These are phyloP conservation scores for Dalechampia spathulata DNA, from an alignment of 441 rosid genomes.

Conservation along the genomic window DNA sequence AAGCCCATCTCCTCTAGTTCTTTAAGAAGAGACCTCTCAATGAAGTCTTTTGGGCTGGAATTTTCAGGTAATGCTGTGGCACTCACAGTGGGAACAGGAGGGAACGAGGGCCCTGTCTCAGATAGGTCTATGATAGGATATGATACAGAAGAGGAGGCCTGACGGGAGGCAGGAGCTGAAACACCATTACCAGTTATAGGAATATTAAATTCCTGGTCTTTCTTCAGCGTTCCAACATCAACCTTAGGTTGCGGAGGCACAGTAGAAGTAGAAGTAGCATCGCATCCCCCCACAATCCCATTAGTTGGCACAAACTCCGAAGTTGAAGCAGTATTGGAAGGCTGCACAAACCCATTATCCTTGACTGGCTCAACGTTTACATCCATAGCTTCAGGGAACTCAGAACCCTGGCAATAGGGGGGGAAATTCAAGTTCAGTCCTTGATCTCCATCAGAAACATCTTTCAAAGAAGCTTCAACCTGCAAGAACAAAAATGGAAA, in stretches of 20 bases:
- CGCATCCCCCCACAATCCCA: too few species aligned
- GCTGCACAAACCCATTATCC: constrained; percentile 23
- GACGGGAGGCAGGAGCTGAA: constrained; percentile 22
- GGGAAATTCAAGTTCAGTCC: constrained; percentile 72
- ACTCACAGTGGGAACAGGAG: background rate
- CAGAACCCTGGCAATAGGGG: constrained; percentile 35
- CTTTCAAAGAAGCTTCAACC: constrained; percentile 57
- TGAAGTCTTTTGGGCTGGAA: constrained; percentile 11
- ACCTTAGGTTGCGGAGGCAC: constrained; percentile 19
- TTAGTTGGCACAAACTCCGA: constrained; percentile 15
- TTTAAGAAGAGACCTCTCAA: constrained; percentile 62
- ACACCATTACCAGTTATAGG: constrained; percentile 31
- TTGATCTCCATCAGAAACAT: constrained; percentile 20
- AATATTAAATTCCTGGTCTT: constrained; percentile 33
- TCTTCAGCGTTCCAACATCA: constrained; percentile 26
- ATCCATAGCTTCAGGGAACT: constrained; percentile 24
- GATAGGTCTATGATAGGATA: constrained; percentile 37
- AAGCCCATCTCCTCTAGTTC: constrained; percentile 96
- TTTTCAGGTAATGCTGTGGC: constrained; percentile 14
- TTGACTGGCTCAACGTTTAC: constrained; percentile 29
- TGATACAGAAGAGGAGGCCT: constrained; percentile 21
- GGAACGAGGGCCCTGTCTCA: constrained; percentile 13
- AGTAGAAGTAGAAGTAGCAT: too few species aligned
- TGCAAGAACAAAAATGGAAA: constrained; percentile 16
- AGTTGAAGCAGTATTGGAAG: constrained; percentile 11